Conservation (phyloP, 2,329 filamentous ascomycete species). For the Diaporthe velutina region DNA sequence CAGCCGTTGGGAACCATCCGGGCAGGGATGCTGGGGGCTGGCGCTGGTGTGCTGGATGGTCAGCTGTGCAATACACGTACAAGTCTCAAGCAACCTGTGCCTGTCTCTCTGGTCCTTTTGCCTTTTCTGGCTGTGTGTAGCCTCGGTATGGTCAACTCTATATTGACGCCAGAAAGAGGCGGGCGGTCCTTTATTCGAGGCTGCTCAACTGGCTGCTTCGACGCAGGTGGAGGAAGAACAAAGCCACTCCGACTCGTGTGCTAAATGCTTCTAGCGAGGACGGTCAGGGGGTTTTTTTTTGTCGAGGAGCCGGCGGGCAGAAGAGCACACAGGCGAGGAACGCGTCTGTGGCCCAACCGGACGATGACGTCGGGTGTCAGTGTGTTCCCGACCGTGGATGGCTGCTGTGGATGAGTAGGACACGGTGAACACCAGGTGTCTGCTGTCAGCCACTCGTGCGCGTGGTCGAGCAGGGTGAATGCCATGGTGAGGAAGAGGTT, state of each 20-base stretch:
- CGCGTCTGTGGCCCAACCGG: neutral
- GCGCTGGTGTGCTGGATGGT: neutral
- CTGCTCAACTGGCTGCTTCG: neutral
- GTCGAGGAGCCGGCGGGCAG: neutral
- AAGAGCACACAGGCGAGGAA: neutral
- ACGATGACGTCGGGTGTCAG: neutral
- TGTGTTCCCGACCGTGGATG: too few relatives aligned
- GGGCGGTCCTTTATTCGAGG: neutral
- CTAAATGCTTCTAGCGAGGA: neutral
- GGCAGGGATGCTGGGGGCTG: neutral
- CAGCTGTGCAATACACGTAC: neutral
- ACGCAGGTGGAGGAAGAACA: neutral
- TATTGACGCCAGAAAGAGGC: neutral
- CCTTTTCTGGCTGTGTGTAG: neutral
- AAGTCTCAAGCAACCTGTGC: neutral
- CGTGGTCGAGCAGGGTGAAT: slow-evolving; percentile 10
- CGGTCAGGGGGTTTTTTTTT: too few relatives aligned
- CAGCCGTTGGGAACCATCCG: neutral
- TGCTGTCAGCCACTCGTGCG: slow-evolving; percentile 13
- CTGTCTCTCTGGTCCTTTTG: neutral
- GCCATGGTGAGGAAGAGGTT: slow-evolving; percentile 1
- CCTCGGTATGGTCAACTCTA: neutral
- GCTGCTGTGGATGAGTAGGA: slow-evolving; percentile 9
- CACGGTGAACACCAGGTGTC: neutral
- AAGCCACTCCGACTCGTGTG: neutral